phyloP scores from a whole-genome alignment of 2,329 filamentous ascomycete genomes.

The Phaeosphaeria sp. region DNA sequence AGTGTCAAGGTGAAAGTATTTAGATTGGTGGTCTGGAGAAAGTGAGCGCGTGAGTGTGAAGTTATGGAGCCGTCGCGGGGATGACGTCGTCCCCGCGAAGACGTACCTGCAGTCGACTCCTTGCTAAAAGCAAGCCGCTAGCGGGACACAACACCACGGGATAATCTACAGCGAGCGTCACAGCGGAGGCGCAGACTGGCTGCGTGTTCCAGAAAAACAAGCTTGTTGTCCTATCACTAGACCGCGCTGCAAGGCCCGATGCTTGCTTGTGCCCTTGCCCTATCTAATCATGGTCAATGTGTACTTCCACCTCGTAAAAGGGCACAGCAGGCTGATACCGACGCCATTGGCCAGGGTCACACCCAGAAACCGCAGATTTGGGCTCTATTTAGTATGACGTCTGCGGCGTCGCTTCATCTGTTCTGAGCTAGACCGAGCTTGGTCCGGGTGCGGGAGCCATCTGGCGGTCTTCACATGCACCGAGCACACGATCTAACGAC shows the following conservation, averaged over 20 bases:
- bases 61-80: conserved; percentile 12
- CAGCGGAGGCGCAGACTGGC: conserved; percentile 15
- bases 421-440: background rate
- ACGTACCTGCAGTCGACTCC: background rate
- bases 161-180: conserved; percentile 20
- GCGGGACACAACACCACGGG: conserved; percentile 7
- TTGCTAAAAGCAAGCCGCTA: conserved; percentile 5
- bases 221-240: conserved; percentile 8
- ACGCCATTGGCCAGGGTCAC: background rate
- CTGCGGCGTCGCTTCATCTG: background rate
- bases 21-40: background rate
- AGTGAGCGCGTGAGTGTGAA: conserved; percentile 10
- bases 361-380: background rate
- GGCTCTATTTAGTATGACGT: background rate
- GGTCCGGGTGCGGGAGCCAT: background rate
- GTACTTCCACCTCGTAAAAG: background rate
- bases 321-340: background rate
- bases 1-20: background rate
- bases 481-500: no score
- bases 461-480: no score
- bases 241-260: conserved; percentile 1
- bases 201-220: conserved; percentile 8
- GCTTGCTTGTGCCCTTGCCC: conserved; percentile 3
- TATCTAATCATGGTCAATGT: conserved; percentile 3
- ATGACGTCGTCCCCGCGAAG: conserved; percentile 19